Base-by-base conservation (phyloP, 2,329 filamentous ascomycete species). In the Epichloe hybrida region DNA sequence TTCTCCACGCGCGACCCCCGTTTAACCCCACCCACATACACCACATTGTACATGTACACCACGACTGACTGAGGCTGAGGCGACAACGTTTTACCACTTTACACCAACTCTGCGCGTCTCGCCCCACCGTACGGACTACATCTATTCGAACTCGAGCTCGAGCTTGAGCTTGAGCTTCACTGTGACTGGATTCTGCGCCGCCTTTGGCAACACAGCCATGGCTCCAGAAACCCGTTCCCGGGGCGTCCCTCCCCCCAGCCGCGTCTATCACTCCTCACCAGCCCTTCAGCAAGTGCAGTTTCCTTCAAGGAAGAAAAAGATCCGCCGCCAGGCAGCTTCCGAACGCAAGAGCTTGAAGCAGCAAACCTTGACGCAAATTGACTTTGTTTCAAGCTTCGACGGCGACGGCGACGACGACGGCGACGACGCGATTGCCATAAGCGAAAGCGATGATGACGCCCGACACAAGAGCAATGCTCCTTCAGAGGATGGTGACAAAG, bases 361-460 rank as follows among this genome's bases (percentile, higher is more conserved):
- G 57, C 66, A 69, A 58, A 72, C 69, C 1, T 55, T 72, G 21
- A 72, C 69, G 5, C 70, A 72, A 55, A 65, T 71, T 42, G 65
- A 67, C 45, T 69, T 65, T 58, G 64, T 66, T 17, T 67, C 60
- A 38, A 65, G 62, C 54, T 61, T 63, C n/a, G 61, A 62, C 15
- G 65, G 60, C 17, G 59, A 62, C 15, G 65, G 59, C n/a, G 59
- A 62, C 6, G 52, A 54, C 5, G 65, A 60, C 5, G 52, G 55
- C 7, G 58, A 62, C 5, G 53, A 56, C 12, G 57, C 58, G 17
- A 54, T 61, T 20, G 44, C 34, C 12, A 47, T 61, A 21, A 62
- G 58, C 45, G 61, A 64, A 40, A 64, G 59, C 49, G 61, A 65
- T 36, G 56, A 42, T 13, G 46, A 47, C 23, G 9, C 21, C 5